These are phyloP conservation scores for Aspergillus egyptiacus DNA, from an alignment of 495 filamentous ascomycete species.

Conservation along the genomic window DNA sequence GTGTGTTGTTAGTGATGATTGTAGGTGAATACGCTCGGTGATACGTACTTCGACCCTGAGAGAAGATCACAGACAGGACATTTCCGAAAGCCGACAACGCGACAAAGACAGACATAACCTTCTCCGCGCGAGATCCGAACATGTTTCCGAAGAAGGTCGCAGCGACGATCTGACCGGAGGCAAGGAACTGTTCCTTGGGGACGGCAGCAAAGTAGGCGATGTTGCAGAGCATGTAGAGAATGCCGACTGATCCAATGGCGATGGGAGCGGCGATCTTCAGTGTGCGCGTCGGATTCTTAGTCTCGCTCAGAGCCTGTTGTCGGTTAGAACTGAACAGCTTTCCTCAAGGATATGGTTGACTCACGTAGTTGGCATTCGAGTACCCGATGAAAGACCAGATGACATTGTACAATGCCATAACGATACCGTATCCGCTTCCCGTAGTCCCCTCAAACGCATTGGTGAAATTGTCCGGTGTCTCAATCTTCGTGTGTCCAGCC, in stretches of 20 bases:
- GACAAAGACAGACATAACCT: conserved; percentile 62
- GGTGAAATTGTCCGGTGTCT: conserved; percentile 56
- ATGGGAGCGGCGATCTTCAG: conserved; percentile 58
- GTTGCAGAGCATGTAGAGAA: conserved; percentile 65
- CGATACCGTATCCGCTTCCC: conserved; percentile 53
- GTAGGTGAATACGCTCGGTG: not conserved
- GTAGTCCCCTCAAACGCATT: conserved; percentile 59
- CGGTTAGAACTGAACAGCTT: not conserved
- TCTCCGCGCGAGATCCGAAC: conserved; percentile 52
- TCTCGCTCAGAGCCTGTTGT: conserved; percentile 53
- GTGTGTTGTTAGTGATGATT: conserved; percentile 1
- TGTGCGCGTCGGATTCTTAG: conserved; percentile 55
- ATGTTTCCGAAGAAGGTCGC: conserved; percentile 63
- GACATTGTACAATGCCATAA: conserved; percentile 59
- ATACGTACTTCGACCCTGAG: conserved; percentile 51
- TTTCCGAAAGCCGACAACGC: conserved; percentile 69
- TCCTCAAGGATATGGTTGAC: not conserved
- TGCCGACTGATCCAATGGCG: conserved; percentile 53
- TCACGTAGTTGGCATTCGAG: conserved; percentile 53
- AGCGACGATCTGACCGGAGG: conserved; percentile 55
- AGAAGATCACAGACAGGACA: conserved; percentile 63
- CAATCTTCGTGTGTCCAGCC: conserved; percentile 37
- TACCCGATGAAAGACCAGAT: conserved; percentile 65
- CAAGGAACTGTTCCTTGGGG: conserved; percentile 55
- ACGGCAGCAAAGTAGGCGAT: conserved; percentile 69